Percentiles rank a stretch among this genome's conserved stretches.
phyloP scores from a whole-genome alignment of 1,139 yeast species.

The Wickerhamiella infanticola region DNA sequence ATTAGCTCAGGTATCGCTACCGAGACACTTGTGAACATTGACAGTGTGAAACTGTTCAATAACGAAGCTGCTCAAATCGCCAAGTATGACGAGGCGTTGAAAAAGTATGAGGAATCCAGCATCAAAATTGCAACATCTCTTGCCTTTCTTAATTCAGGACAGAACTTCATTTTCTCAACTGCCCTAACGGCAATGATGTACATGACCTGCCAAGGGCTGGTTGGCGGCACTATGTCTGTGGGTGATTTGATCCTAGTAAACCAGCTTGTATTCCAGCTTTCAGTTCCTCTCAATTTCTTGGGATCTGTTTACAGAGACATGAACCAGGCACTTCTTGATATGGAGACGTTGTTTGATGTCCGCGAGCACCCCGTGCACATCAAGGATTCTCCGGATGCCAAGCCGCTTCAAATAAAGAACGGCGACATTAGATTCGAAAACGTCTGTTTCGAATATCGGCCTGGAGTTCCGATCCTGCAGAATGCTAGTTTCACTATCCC shows the following conservation, averaged over 20 bases:
- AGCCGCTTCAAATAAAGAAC: slow-evolving; percentile 36
- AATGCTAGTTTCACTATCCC: slow-evolving; percentile 79
- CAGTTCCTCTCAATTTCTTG: slow-evolving; percentile 83
- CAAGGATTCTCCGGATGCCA: slow-evolving; percentile 44
- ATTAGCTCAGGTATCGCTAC: slow-evolving; percentile 87
- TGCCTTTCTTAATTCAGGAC: slow-evolving; percentile 84
- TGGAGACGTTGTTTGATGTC: slow-evolving; percentile 77
- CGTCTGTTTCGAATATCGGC: slow-evolving; percentile 84
- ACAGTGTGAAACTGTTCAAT: slow-evolving; percentile 87
- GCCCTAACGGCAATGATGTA: slow-evolving; percentile 97
- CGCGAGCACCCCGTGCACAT: slow-evolving; percentile 63
- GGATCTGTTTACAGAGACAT: slow-evolving; percentile 93
- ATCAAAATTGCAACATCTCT: slow-evolving; percentile 85
- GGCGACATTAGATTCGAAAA: slow-evolving; percentile 83
- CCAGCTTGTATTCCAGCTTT: slow-evolving; percentile 87
- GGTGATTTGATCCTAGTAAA: slow-evolving; percentile 95
- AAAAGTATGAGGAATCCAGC: slow-evolving; percentile 63
- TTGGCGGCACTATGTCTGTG: slow-evolving; percentile 66
- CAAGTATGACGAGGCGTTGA: slow-evolving; percentile 69
- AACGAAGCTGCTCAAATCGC: slow-evolving; percentile 65
- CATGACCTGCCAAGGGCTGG: slow-evolving; percentile 94
- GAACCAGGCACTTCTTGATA: slow-evolving; percentile 79
- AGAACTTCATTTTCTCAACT: slow-evolving; percentile 74
- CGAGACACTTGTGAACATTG: slow-evolving; percentile 87
- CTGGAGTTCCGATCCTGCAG: slow-evolving; percentile 68